Evolutionary conservation across 495 filamentous ascomycete genomes (phyloP), one percentile per base, ranked within the genome.

Genomic region (Talaromyces stipitatus): DNA sequence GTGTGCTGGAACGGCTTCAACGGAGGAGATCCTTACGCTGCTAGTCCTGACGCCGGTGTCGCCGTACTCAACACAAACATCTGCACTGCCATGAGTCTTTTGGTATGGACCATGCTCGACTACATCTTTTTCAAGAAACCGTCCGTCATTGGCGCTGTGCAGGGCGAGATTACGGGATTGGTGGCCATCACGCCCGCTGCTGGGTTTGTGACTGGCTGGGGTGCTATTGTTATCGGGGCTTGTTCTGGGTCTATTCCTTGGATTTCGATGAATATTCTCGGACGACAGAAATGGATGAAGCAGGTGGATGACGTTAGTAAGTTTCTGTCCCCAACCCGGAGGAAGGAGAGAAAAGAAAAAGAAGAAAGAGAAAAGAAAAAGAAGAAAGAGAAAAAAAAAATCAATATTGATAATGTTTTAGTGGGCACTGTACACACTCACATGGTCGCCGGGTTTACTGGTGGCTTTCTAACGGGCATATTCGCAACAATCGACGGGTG

Each of bases 1-100:
- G 69, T 78, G 28, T 78, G 79, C 62, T 82, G 79, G 79, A 81
- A 81, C 66, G 79, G 79, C 27, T 82, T 82, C 72, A 82, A 82
- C 55, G 79, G 79, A 38, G 79, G 79, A 58, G 79, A 82, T 62
- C 79, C 79, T 9, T 82, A 81, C 58, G 67, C 76, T 22, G 79
- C 79, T 7, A 75, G 70, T 54, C 69, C 79, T 22, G 79, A 81
- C 61, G 78, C 79, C 8, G 79, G 79, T 57, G 79, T 77, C n/a
- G 79, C 79, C 23, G 79, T 82, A 3, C 68, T 82, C 22, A 81
- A 82, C 60, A 82, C 79, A 46, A 82, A 82, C 60, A 66, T 82
- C 50, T 77, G 72, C 64, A 77, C 79, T 20, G 77, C 79, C 22
- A 72, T 77, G 62, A 78, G 74, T 57, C 67, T 77, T 20, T 70